Conservation (phyloP, 495 filamentous ascomycete genomes). For the Penicillium egyptiacum region DNA sequence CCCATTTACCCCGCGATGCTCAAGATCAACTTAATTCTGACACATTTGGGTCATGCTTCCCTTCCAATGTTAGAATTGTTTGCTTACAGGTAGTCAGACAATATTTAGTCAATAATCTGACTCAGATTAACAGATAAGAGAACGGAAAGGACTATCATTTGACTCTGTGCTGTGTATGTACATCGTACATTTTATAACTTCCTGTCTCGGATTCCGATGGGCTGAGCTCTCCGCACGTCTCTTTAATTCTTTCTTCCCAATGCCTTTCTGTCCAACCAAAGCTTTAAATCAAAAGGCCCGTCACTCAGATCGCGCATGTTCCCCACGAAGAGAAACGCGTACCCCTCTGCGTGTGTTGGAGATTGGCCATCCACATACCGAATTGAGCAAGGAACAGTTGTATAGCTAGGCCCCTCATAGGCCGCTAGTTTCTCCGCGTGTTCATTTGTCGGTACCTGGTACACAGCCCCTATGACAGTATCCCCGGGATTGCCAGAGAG, state of each 20-base stretch:
- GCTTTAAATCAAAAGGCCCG: slow-evolving; percentile 27
- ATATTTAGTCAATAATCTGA: neutral
- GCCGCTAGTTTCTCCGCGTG: slow-evolving; percentile 26
- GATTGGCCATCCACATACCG: slow-evolving; percentile 23
- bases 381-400: slow-evolving; percentile 21
- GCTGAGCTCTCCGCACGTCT: neutral
- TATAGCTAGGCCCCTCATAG: slow-evolving; percentile 35
- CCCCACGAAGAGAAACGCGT: slow-evolving; percentile 33
- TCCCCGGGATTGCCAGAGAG: slow-evolving; percentile 12
- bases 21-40: neutral
- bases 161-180: neutral
- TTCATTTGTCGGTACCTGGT: slow-evolving; percentile 21
- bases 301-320: slow-evolving; percentile 27
- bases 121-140: neutral
- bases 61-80: neutral
- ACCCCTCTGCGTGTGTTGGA: slow-evolving; percentile 18
- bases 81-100: neutral
- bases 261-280: slow-evolving; percentile 21
- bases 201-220: neutral
- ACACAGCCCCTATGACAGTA: slow-evolving; percentile 27
- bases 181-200: neutral
- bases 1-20: neutral
- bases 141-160: neutral
- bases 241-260: neutral
- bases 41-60: neutral